These are phyloP conservation scores for Triticum timopheevii DNA, from an alignment of 176 grass and related monocot genomes.

Conservation along the genomic window DNA sequence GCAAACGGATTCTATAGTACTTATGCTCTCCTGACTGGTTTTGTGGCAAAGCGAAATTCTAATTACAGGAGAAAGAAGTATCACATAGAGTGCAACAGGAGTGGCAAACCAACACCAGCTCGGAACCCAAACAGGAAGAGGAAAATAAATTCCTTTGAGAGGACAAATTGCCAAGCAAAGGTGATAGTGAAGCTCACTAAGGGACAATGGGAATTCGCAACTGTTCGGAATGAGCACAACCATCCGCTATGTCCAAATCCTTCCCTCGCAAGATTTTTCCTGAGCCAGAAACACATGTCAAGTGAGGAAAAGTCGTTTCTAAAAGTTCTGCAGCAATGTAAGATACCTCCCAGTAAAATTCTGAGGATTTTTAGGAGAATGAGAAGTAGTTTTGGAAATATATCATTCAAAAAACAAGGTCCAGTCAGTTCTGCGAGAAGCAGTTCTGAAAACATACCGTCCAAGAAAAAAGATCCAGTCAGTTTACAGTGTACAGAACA, in stretches of 20 bases:
- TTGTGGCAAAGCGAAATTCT: background rate
- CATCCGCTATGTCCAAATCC: constrained; percentile 6
- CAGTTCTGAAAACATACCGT: background rate
- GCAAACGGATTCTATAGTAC: constrained; percentile 19
- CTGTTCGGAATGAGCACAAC: constrained; percentile 23
- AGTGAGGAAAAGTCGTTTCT: constrained; percentile 14
- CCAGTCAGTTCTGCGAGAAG: background rate
- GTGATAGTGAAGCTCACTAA: constrained; percentile 30
- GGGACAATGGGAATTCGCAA: constrained; percentile 14
- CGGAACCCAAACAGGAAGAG: constrained; percentile 2
- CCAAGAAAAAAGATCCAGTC: background rate
- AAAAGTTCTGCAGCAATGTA: constrained; percentile 24
- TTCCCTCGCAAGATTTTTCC: constrained; percentile 12
- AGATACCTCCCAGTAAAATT: constrained; percentile 30
- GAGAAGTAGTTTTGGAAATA: background rate
- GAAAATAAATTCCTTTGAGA: constrained; percentile 9
- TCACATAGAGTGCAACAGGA: constrained; percentile 28
- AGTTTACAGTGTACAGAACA: background rate
- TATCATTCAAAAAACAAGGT: background rate
- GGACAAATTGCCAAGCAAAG: constrained; percentile 22
- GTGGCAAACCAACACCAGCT: constrained; percentile 11
- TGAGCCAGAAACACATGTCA: constrained; percentile 25
- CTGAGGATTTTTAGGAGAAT: constrained; percentile 23
- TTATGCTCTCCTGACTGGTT: constrained; percentile 16
- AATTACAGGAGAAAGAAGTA: constrained; percentile 29